A percentile compares a stretch with the other conserved stretches of the same genome.
Evolutionary conservation across 2,329 filamentous ascomycete species (phyloP).

Genomic region (Penicillium hesseltinei): DNA sequence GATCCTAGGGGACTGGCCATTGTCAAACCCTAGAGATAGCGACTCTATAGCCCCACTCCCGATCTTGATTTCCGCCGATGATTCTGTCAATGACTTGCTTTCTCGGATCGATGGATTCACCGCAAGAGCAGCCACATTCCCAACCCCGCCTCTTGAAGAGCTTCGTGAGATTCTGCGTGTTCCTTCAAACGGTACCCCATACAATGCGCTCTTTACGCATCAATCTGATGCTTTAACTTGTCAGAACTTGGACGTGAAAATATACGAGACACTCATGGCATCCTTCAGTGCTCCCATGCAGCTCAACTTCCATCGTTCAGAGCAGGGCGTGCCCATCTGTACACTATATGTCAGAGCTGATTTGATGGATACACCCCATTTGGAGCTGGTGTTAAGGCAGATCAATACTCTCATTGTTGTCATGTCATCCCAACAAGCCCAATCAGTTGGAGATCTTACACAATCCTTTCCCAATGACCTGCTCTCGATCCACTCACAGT

Average conservation of each 20-base stretch:
- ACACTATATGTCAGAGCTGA: neutral
- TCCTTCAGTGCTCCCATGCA: neutral
- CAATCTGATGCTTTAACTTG: neutral
- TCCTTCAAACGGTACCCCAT: neutral
- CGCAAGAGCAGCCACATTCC: neutral
- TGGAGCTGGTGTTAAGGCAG: neutral
- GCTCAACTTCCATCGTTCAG: neutral
- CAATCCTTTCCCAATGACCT: neutral
- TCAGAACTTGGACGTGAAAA: neutral
- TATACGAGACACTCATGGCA: neutral
- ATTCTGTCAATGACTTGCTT: neutral
- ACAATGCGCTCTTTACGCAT: neutral
- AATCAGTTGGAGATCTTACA: neutral
- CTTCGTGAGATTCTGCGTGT: neutral
- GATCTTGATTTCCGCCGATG: neutral
- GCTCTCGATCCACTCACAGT: neutral
- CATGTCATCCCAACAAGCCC: neutral
- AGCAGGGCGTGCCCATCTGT: neutral
- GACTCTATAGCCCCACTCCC: neutral
- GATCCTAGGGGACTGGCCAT: neutral
- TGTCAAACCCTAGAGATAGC: neutral
- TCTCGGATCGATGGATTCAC: neutral
- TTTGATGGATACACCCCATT: neutral
- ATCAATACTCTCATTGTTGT: neutral
- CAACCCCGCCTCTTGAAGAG: neutral